Evolutionary conservation across 2,329 filamentous ascomycete species (phyloP).

Genomic region (Colletotrichum gigasporum): DNA sequence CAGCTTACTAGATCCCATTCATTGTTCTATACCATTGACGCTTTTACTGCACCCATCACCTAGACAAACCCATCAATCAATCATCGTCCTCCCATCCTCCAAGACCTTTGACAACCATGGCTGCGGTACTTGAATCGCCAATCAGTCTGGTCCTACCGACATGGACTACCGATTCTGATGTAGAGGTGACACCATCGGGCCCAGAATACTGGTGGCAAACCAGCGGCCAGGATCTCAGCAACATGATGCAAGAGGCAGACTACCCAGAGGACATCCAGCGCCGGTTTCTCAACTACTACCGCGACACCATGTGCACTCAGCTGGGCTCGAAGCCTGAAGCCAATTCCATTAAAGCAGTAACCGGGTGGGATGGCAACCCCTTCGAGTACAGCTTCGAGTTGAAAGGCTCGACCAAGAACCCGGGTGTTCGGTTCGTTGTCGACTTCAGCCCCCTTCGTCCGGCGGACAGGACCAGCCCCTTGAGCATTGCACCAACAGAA

Average conservation of each 20-base stretch:
- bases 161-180: too few relatives aligned
- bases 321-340: neutral
- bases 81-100: too few relatives aligned
- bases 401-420: neutral
- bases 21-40: too few relatives aligned
- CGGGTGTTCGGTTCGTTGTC: neutral
- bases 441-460: neutral
- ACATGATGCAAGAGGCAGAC: neutral
- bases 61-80: too few relatives aligned
- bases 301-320: neutral
- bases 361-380: neutral
- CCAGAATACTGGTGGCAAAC: neutral
- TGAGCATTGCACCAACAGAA: neutral
- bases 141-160: too few relatives aligned
- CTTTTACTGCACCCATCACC: too few relatives aligned
- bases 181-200: too few relatives aligned
- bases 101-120: too few relatives aligned
- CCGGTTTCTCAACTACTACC: neutral
- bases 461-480: neutral
- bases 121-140: too few relatives aligned
- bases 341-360: neutral
- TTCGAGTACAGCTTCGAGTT: neutral
- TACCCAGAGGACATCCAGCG: neutral
- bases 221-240: neutral
- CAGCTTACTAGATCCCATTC: too few relatives aligned